Evolutionary conservation across 31 red algal genomes (phyloP).

Genomic region (Endocladia muricata): DNA sequence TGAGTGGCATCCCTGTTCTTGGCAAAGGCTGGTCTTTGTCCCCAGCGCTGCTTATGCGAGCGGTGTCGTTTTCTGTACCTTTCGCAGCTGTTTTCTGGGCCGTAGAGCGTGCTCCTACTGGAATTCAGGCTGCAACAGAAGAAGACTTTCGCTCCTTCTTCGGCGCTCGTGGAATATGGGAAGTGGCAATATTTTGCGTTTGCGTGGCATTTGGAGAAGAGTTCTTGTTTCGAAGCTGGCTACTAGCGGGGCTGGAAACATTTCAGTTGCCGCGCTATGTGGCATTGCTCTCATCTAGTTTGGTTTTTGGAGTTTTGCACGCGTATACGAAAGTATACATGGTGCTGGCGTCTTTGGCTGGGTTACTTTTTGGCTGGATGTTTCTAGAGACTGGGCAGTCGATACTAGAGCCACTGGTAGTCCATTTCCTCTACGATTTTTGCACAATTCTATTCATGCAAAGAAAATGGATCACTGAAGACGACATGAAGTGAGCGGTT

Average conservation of each 20-base stretch:
- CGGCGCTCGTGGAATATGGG: background rate
- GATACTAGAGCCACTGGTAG: conserved; percentile 5
- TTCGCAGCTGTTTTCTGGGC: background rate
- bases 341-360: conserved; percentile 8
- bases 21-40: conserved; percentile 4
- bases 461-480: background rate
- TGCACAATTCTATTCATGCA: conserved; percentile 17
- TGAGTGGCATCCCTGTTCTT: background rate
- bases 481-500: background rate
- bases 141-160: background rate
- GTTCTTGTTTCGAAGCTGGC: conserved; percentile 3
- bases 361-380: conserved; percentile 5
- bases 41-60: background rate
- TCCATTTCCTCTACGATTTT: conserved; percentile 33
- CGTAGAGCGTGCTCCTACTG: background rate
- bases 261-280: background rate
- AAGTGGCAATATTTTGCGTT: conserved; percentile 7
- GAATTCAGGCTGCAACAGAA: background rate
- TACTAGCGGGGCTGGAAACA: conserved; percentile 1
- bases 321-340: conserved; percentile 20
- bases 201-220: conserved; percentile 25
- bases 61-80: background rate
- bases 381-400: conserved; percentile 11
- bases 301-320: conserved; percentile 17
- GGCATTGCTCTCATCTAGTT: background rate